Percentiles rank a stretch among this genome's conserved stretches.
Evolutionary conservation across 352 stramenopile species (phyloP).

Genomic region (Globisporangium okanoganense): DNA sequence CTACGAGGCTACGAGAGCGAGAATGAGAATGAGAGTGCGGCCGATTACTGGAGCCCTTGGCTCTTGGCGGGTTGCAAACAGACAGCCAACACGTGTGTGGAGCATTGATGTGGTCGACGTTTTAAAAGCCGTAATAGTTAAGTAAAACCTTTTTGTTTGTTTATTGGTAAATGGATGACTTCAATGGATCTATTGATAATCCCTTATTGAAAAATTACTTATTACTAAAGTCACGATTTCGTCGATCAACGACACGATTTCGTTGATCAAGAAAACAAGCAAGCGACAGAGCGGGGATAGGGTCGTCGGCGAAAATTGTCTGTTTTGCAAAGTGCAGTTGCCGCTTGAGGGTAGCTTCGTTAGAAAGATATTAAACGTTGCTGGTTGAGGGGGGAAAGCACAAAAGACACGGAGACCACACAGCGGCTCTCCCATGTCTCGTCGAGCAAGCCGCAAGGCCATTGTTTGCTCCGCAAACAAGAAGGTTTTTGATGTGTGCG

Average conservation of each 20-base stretch:
- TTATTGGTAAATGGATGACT: background rate
- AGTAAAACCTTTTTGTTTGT: background rate
- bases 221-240: background rate
- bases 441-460: background rate
- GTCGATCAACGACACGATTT: background rate
- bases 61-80: background rate
- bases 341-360: background rate
- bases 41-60: background rate
- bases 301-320: background rate
- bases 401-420: background rate
- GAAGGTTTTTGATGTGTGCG: background rate
- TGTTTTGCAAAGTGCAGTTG: background rate
- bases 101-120: background rate
- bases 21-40: background rate
- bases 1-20: background rate
- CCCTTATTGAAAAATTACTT: background rate
- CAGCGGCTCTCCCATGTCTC: background rate
- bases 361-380: background rate
- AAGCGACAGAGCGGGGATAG: background rate
- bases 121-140: background rate
- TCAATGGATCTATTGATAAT: background rate
- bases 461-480: too few relatives aligned
- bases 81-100: background rate
- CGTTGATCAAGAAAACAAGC: constrained; percentile 1
- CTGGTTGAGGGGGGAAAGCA: background rate